phyloP scores from a whole-genome alignment of 1,284 basidiomycete genomes.

The Stygiomarasmius scandens region DNA sequence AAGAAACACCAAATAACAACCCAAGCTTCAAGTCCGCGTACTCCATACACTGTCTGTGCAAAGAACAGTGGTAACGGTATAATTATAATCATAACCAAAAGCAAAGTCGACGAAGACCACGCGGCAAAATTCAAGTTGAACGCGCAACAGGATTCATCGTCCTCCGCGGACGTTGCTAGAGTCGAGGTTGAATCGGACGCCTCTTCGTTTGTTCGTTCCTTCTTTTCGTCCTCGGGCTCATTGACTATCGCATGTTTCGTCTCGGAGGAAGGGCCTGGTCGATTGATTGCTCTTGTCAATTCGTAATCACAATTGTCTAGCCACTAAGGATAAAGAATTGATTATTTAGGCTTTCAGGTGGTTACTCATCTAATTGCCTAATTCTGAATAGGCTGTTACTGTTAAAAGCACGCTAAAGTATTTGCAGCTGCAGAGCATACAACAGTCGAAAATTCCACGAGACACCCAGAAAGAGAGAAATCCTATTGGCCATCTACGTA shows the following conservation, averaged over 20 bases:
- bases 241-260: not conserved
- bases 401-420: too few relatives aligned
- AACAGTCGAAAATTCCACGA: too few relatives aligned
- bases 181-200: conserved; percentile 28
- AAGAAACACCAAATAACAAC: conserved; percentile 82
- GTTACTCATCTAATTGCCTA: too few relatives aligned
- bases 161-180: conserved; percentile 35
- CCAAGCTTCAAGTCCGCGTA: conserved; percentile 74
- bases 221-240: conserved; percentile 33
- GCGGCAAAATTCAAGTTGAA: conserved; percentile 82
- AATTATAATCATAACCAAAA: conserved; percentile 65
- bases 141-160: conserved; percentile 58
- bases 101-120: conserved; percentile 69
- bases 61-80: conserved; percentile 87
- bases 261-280: conserved; percentile 22
- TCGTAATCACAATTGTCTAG: conserved; percentile 84
- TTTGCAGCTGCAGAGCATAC: too few relatives aligned
- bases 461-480: too few relatives aligned
- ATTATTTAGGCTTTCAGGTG: not conserved
- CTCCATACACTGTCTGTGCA: conserved; percentile 71
- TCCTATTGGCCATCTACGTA: too few relatives aligned
- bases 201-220: conserved; percentile 32
- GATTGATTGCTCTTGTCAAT: conserved; percentile 76
- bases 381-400: too few relatives aligned
- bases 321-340: conserved; percentile 45